Evolutionary conservation across 1,284 basidiomycete species (phyloP).

Genomic region (Microbotryomycetes sp.): DNA sequence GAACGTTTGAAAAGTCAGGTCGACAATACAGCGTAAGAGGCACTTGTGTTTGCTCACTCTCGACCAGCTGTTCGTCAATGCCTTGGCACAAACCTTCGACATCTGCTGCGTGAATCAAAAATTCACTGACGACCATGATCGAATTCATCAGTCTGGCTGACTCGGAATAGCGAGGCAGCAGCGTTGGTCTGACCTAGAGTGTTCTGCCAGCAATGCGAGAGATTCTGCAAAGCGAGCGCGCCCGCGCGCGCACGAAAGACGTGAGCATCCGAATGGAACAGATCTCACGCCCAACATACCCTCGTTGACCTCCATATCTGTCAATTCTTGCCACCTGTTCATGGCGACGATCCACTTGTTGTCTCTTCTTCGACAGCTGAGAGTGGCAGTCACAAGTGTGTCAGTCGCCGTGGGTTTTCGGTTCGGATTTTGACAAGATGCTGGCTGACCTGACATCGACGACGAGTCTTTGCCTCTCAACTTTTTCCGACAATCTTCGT

Average conservation of each 20-base stretch:
- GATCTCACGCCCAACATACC: too few relatives aligned
- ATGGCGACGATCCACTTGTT: slow-evolving; percentile 89
- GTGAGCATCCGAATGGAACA: too few relatives aligned
- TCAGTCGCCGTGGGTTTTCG: background rate
- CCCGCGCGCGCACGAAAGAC: too few relatives aligned
- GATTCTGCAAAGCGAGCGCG: slow-evolving; percentile 53
- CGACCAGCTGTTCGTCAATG: slow-evolving; percentile 84
- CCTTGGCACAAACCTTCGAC: slow-evolving; percentile 96
- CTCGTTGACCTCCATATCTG: slow-evolving; percentile 83
- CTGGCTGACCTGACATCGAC: slow-evolving; percentile 78
- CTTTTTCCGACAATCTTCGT: slow-evolving; percentile 53
- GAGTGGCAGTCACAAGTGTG: background rate
- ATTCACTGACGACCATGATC: slow-evolving; percentile 57
- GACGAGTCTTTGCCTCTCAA: slow-evolving; percentile 82
- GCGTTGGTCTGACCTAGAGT: slow-evolving; percentile 65
- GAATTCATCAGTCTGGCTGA: too few relatives aligned
- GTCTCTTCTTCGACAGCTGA: slow-evolving; percentile 71
- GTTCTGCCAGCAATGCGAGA: slow-evolving; percentile 59
- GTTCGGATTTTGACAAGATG: background rate
- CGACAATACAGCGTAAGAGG: background rate
- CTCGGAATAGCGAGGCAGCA: too few relatives aligned
- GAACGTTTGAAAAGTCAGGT: too few relatives aligned
- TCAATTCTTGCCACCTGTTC: slow-evolving; percentile 98
- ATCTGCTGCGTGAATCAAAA: slow-evolving; percentile 93
- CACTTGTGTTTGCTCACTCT: slow-evolving; percentile 46